A percentile compares a stretch with the other conserved stretches of the same genome.
Evolutionary conservation across 148 eudicot species (phyloP).

Genomic region (Suaeda aralocaspica): DNA sequence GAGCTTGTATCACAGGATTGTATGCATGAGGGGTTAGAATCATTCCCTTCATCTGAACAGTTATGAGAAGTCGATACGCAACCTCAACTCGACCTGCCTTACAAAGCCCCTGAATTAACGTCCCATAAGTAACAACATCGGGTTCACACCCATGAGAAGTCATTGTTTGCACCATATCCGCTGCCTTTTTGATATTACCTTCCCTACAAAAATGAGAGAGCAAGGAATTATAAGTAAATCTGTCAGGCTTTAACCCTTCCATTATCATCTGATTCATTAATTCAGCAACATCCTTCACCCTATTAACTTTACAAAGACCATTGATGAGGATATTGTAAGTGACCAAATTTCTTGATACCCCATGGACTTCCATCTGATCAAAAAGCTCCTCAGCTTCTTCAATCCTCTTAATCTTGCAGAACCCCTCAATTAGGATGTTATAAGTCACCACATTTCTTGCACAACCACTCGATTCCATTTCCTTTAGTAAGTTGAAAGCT

Average conservation of each 20-base stretch:
- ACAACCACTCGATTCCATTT: conserved; percentile 88
- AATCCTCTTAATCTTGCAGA: conserved; percentile 72
- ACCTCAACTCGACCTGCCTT: conserved; percentile 73
- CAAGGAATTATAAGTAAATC: conserved; percentile 74
- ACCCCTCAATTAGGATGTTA: conserved; percentile 73
- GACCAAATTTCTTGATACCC: conserved; percentile 67
- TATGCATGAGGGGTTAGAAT: conserved; percentile 71
- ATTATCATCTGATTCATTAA: conserved; percentile 95
- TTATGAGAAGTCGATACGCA: conserved; percentile 75
- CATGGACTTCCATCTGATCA: conserved; percentile 89
- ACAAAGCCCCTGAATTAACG: conserved; percentile 84
- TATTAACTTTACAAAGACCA: conserved; percentile 61
- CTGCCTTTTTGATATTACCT: conserved; percentile 79
- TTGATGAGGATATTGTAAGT: conserved; percentile 85
- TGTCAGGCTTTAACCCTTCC: conserved; percentile 92
- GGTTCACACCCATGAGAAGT: conserved; percentile 88
- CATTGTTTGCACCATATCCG: conserved; percentile 93
- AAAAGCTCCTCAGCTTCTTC: conserved; percentile 93
- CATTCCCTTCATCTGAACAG: conserved; percentile 80
- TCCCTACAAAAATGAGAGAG: conserved; percentile 75
- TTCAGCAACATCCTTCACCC: conserved; percentile 71
- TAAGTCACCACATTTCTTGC: conserved; percentile 73
- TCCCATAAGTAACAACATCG: conserved; percentile 82
- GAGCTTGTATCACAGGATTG: conserved; percentile 76
- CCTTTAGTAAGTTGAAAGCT: conserved; percentile 65